Base-by-base conservation (phyloP, 2,329 filamentous ascomycete genomes). In the Verticillium nubilum region DNA sequence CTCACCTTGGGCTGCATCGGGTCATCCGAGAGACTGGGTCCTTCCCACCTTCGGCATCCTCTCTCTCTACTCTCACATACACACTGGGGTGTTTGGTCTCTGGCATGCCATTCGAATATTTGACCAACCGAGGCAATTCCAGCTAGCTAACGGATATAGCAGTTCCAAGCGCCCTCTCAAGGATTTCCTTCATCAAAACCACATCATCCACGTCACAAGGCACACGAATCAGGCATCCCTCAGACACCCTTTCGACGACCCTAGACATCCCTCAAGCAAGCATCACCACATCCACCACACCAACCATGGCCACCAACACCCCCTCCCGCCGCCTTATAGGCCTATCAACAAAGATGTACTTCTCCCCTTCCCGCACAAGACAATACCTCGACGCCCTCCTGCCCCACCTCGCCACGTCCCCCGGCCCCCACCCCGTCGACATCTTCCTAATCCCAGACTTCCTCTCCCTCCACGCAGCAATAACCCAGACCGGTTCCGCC, bases 381-480 rank as follows among this genome's bases (percentile, higher is more conserved):
- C 68, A 78, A 59, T 88, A 87, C 69, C 75, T 84, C 69, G 65
- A 72, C 56, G 73, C 74, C 6, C 71, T 89, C 17, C 73, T 84
- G 15, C 64, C 75, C 29, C 77, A 77, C 9, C 69, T 82, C 42
- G 70, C 78, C 23, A 73, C 78, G 26, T 69, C 59, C 76, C 37
- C 61, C 5, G 52, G 61, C 7, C 52, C 76, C 23, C 70, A 74
- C 29, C 70, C 77, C 57, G 70, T 76, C 15, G 87, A 91, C 72
- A 79, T 94, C 65, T 92, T 92, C 73, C 76, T 94, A 66, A 86
- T 93, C 64, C 90, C 91, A 1, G 90, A 94, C 74, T 90, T 91
- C 69, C 73, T 94, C 58, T 86, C 88, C 13, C 77, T 94, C 47
- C 69, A 80, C n/a, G 73, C 79, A 1, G 78, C 82, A 13, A 73